These are phyloP conservation scores for Hyaloscypha variabilis DNA, from an alignment of 495 filamentous ascomycete species.

Conservation along the genomic window DNA sequence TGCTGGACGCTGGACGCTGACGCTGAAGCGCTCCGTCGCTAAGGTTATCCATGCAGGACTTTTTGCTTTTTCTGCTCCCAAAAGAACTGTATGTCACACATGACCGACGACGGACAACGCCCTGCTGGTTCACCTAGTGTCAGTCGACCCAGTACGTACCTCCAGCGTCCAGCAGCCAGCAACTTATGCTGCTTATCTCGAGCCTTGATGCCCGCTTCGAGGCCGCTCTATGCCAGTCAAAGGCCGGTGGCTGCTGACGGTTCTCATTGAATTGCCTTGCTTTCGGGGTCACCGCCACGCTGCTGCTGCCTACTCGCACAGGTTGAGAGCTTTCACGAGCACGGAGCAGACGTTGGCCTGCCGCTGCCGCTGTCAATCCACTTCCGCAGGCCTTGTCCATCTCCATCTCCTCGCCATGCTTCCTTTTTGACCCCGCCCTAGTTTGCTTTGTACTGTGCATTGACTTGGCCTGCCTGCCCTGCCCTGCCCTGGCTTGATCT, in stretches of 20 bases:
- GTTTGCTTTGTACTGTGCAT: not conserved
- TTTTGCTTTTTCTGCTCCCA: not conserved
- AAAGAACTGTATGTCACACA: not conserved
- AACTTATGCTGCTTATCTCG: not conserved
- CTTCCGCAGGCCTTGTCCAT: not conserved
- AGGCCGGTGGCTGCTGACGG: not conserved
- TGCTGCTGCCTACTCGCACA: slow-evolving; percentile 1
- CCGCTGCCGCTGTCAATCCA: not conserved
- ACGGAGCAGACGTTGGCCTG: not conserved
- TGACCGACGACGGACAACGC: not conserved
- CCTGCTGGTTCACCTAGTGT: not conserved
- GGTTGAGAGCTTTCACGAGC: not conserved
- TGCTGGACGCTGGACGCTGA: too few relatives aligned
- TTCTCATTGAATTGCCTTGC: not conserved
- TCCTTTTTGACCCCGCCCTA: not conserved
- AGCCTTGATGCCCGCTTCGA: not conserved
- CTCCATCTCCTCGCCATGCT: not conserved
- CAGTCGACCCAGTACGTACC: too few relatives aligned
- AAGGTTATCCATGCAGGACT: not conserved
- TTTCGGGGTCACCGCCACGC: not conserved
- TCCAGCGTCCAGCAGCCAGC: not conserved
- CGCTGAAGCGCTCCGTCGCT: too few relatives aligned
- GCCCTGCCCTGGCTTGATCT: not conserved
- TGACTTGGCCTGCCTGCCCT: not conserved
- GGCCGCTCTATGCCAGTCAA: not conserved